Percentiles rank a stretch among this genome's conserved stretches.
Conservation (phyloP, 2,329 filamentous ascomycete genomes). For the Fusarium sp. region DNA sequence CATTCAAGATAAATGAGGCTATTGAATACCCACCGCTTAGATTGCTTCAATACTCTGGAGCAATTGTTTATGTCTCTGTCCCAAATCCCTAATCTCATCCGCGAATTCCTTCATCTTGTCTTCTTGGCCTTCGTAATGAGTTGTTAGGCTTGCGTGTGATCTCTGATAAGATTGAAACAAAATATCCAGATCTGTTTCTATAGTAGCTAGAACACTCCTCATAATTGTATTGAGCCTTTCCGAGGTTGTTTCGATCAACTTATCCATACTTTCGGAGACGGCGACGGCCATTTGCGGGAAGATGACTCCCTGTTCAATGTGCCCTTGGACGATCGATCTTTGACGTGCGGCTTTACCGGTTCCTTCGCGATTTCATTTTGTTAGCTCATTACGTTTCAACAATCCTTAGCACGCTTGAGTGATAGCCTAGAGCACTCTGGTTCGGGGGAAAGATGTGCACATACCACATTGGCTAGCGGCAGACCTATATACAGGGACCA, state of each 20-base stretch:
- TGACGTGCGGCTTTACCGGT: constrained; percentile 5
- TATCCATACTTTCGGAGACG: constrained; percentile 6
- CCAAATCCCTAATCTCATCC: not conserved
- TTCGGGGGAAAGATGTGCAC: not conserved
- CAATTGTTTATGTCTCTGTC: not conserved
- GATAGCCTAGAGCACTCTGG: too few species aligned
- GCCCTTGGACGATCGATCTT: constrained; percentile 6
- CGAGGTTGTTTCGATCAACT: not conserved
- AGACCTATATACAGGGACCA: constrained; percentile 24
- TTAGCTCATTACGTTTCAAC: not conserved
- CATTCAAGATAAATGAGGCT: too few species aligned
- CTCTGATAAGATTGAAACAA: constrained; percentile 1
- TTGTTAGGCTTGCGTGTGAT: not conserved
- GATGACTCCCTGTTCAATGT: constrained; percentile 7
- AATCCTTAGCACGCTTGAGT: not conserved
- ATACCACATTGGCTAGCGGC: constrained; percentile 1
- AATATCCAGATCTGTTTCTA: constrained; percentile 7
- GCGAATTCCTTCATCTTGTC: not conserved
- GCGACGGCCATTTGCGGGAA: constrained; percentile 5
- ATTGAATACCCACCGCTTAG: not conserved
- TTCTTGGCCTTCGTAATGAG: not conserved
- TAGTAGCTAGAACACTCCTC: not conserved
- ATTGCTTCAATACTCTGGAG: not conserved
- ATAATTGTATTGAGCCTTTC: not conserved
- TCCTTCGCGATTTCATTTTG: not conserved